These are phyloP conservation scores for Phytophthora multivora DNA, from an alignment of 352 stramenopile species.

Conservation along the genomic window DNA sequence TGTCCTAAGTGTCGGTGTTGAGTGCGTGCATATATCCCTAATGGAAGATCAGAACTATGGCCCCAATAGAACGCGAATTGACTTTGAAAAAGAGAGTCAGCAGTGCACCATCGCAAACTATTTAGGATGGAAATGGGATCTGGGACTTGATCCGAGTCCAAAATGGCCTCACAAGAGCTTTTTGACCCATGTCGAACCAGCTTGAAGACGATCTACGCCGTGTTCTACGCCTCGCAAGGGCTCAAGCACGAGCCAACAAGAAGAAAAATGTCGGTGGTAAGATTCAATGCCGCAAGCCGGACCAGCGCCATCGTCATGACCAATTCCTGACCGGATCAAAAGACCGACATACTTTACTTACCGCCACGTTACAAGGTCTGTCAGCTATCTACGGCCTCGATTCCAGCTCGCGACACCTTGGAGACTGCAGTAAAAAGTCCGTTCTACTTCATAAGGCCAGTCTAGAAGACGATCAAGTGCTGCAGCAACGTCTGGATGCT, in stretches of 20 bases:
- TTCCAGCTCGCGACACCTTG: conserved; percentile 25
- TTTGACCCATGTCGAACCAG: conserved; percentile 30
- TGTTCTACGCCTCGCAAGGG: conserved; percentile 51
- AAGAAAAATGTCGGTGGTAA: conserved; percentile 1
- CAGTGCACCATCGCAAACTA: conserved; percentile 16
- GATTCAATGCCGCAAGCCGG: neutral
- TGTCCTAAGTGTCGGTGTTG: conserved; percentile 33
- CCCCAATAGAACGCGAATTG: conserved; percentile 29
- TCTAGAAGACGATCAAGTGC: conserved; percentile 17
- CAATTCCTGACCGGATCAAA: conserved; percentile 13
- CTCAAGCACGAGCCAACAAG: conserved; percentile 22
- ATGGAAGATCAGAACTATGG: conserved; percentile 29
- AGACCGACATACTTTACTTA: conserved; percentile 28
- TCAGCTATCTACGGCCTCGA: conserved; percentile 43
- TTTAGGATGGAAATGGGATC: conserved; percentile 23
- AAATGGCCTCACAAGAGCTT: conserved; percentile 7
- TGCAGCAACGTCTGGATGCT: conserved; percentile 42
- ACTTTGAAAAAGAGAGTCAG: conserved; percentile 6
- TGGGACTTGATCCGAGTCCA: conserved; percentile 5
- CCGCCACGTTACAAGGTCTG: conserved; percentile 36
- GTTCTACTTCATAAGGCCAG: conserved; percentile 11
- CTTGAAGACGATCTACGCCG: conserved; percentile 66
- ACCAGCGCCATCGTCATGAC: conserved; percentile 40
- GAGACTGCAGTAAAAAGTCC: conserved; percentile 25
- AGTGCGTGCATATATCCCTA: conserved; percentile 24